Conservation (phyloP, 805 yeast genomes). For the Myxozyma lipomycoides region DNA sequence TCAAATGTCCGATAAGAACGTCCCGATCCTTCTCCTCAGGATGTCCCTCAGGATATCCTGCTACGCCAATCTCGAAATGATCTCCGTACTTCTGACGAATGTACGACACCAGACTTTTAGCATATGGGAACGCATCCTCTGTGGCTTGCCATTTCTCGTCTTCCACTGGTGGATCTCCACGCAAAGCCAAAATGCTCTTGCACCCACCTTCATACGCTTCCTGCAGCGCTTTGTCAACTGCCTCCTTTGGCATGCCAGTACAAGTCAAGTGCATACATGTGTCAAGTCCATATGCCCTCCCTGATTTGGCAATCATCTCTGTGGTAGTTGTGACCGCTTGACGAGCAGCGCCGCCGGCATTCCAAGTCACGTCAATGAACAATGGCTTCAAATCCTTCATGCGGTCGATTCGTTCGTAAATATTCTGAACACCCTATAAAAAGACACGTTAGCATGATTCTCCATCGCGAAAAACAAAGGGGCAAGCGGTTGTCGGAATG, state of each 20-base stretch:
- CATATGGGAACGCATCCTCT: slow-evolving; percentile 81
- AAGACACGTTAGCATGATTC: background rate
- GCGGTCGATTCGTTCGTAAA: slow-evolving; percentile 95
- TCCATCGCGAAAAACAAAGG: background rate
- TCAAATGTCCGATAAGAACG: slow-evolving; percentile 57
- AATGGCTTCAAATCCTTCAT: slow-evolving; percentile 90
- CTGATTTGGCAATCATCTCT: slow-evolving; percentile 88
- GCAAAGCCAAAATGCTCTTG: slow-evolving; percentile 85
- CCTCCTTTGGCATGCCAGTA: slow-evolving; percentile 80
- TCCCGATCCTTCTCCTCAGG: slow-evolving; percentile 71
- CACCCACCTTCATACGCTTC: slow-evolving; percentile 90
- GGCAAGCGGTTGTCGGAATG: background rate
- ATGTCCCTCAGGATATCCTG: slow-evolving; percentile 97
- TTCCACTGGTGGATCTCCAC: slow-evolving; percentile 91
- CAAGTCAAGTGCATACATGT: slow-evolving; percentile 98
- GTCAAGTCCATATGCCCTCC: slow-evolving; percentile 83
- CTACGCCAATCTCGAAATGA: slow-evolving; percentile 92
- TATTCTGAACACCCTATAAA: slow-evolving; percentile 85
- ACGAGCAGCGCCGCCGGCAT: slow-evolving; percentile 82
- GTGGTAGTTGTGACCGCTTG: slow-evolving; percentile 69
- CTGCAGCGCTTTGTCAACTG: slow-evolving; percentile 79
- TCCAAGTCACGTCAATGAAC: slow-evolving; percentile 96
- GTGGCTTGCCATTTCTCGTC: slow-evolving; percentile 30
- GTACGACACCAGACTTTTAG: slow-evolving; percentile 77
- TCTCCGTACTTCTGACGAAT: slow-evolving; percentile 75